Percentiles rank a stretch among this genome's conserved stretches.
These are phyloP conservation scores for Capronia americana DNA, from an alignment of 2,329 filamentous ascomycete genomes.

Conservation along the genomic window DNA sequence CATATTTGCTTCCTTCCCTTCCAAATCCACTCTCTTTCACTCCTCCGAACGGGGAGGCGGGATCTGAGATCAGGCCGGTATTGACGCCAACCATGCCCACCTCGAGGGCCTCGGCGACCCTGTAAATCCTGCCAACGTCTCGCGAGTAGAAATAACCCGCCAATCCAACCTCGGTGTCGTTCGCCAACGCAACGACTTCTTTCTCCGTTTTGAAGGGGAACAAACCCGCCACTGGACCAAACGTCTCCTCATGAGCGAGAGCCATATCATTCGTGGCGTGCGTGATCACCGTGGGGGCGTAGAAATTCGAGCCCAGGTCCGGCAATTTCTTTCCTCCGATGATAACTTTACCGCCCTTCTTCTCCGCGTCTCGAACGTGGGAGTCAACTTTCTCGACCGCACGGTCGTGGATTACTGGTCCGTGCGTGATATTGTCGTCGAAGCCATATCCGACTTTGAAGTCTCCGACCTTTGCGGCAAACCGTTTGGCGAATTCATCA, in stretches of 20 bases:
- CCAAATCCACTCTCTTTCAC: slow-evolving; percentile 85
- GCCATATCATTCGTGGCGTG: slow-evolving; percentile 87
- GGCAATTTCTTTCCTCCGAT: slow-evolving; percentile 76
- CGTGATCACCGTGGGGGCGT: slow-evolving; percentile 84
- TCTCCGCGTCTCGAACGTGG: slow-evolving; percentile 79
- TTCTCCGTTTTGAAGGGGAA: slow-evolving; percentile 89
- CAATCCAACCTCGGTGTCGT: slow-evolving; percentile 81
- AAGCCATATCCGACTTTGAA: slow-evolving; percentile 58
- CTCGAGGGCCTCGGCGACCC: slow-evolving; percentile 64
- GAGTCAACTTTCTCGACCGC: slow-evolving; percentile 79
- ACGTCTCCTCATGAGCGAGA: slow-evolving; percentile 87
- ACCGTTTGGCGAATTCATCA: slow-evolving; percentile 60
- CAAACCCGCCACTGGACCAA: slow-evolving; percentile 88
- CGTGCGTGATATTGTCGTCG: slow-evolving; percentile 54
- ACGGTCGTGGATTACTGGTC: slow-evolving; percentile 73
- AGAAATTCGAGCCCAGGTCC: slow-evolving; percentile 84
- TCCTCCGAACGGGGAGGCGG: slow-evolving; percentile 71
- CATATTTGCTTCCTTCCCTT: slow-evolving; percentile 75
- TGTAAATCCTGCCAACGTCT: slow-evolving; percentile 64
- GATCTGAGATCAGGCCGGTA: slow-evolving; percentile 68
- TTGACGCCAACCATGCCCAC: slow-evolving; percentile 68
- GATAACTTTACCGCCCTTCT: slow-evolving; percentile 77
- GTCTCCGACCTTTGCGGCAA: slow-evolving; percentile 59
- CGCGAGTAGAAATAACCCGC: slow-evolving; percentile 91
- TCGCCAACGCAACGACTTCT: slow-evolving; percentile 85